Conservation (phyloP, 1,139 yeast species). For the Taphrina betulina region DNA sequence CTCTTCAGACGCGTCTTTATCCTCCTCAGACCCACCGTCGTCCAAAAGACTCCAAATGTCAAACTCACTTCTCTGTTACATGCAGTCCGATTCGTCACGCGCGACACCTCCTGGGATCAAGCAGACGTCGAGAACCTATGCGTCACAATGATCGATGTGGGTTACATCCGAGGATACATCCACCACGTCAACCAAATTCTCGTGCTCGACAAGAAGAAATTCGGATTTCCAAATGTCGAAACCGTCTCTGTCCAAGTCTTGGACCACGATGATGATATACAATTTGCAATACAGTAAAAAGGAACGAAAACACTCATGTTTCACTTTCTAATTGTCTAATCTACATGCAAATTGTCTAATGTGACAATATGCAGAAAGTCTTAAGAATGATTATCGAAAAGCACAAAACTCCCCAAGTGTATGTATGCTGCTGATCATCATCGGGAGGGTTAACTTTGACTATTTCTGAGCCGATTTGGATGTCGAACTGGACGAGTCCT, state of each 20-base stretch:
- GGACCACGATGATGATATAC: slow-evolving; percentile 11
- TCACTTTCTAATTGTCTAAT: too few species aligned
- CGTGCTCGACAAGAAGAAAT: slow-evolving; percentile 32
- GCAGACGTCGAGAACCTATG: slow-evolving; percentile 44
- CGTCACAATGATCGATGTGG: slow-evolving; percentile 45
- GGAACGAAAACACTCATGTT: too few species aligned
- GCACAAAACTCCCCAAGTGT: too few species aligned
- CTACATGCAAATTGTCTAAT: too few species aligned
- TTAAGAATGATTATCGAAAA: too few species aligned
- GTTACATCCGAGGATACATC: slow-evolving; percentile 45
- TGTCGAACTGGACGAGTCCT: too few species aligned
- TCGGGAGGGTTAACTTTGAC: too few species aligned
- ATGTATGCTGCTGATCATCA: too few species aligned
- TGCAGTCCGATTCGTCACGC: slow-evolving; percentile 37
- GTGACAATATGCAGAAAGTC: too few species aligned
- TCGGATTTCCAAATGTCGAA: slow-evolving; percentile 25
- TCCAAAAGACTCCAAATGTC: slow-evolving; percentile 38
- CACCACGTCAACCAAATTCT: slow-evolving; percentile 24
- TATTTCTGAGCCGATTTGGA: too few species aligned
- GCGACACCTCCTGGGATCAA: slow-evolving; percentile 37
- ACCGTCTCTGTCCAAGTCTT: slow-evolving; percentile 6
- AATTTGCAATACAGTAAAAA: background rate
- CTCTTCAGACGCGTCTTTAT: slow-evolving; percentile 40
- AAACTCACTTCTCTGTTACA: slow-evolving; percentile 37
- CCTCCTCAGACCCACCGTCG: slow-evolving; percentile 28